Evolutionary conservation across 176 grass and related monocot genomes (phyloP).

Genomic region (Tuctoria greenei): DNA sequence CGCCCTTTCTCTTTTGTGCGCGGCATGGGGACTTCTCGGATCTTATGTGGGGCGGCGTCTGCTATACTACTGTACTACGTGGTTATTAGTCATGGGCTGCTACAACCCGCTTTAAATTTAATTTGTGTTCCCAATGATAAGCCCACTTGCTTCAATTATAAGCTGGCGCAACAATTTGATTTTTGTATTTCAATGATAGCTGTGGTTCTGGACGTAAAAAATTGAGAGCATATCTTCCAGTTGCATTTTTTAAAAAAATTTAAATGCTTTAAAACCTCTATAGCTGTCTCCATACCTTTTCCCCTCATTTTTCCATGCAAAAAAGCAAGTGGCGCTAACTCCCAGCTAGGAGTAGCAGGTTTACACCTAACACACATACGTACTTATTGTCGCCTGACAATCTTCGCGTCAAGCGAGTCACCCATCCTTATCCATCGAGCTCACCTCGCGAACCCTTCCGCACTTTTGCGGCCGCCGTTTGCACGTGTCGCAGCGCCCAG

Average conservation of each 20-base stretch:
- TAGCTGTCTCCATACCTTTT: not conserved
- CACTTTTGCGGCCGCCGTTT: not conserved
- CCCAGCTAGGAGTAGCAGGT: not conserved
- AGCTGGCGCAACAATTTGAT: not conserved
- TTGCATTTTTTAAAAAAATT: not conserved
- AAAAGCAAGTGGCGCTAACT: not conserved
- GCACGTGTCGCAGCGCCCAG: conserved; percentile 42
- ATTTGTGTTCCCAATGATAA: not conserved
- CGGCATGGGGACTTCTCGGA: no score
- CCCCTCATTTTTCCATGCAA: no score
- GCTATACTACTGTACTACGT: no score
- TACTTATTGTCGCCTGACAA: not conserved
- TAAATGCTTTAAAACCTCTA: not conserved
- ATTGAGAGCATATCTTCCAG: not conserved
- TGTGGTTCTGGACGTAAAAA: no score
- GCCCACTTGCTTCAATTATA: not conserved
- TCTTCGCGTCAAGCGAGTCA: no score
- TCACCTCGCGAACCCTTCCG: not conserved
- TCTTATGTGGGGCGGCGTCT: not conserved
- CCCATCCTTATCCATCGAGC: conserved; percentile 59
- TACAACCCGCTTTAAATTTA: no score
- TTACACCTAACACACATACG: not conserved
- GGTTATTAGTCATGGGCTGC: not conserved
- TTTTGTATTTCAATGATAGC: not conserved
- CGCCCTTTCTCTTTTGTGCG: no score